A percentile compares a stretch with the other conserved stretches of the same genome.
phyloP scores from a whole-genome alignment of 1,284 basidiomycete genomes.

The Inonotus hispidus region DNA sequence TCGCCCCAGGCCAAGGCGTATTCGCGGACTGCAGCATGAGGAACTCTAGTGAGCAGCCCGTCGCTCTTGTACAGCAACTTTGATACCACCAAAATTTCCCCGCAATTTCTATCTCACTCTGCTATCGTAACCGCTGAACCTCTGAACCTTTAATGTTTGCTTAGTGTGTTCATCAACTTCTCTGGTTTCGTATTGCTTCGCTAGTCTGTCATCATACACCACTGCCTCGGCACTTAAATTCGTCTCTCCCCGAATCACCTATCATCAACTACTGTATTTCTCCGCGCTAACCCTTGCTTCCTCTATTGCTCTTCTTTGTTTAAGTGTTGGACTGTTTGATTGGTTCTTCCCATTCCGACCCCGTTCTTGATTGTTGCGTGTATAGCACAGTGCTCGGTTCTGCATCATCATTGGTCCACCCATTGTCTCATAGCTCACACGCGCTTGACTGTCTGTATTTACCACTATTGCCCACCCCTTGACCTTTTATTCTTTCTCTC shows the following conservation, averaged over 20 bases:
- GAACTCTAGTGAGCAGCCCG: not conserved
- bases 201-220: constrained; percentile 12
- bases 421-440: constrained; percentile 19
- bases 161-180: constrained; percentile 9
- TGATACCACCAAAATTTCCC: not conserved
- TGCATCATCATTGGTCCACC: constrained; percentile 15
- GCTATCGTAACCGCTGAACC: constrained; percentile 14
- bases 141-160: constrained; percentile 16
- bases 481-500: not conserved
- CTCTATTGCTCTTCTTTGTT: constrained; percentile 12
- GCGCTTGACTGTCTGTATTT: constrained; percentile 17
- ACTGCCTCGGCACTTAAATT: constrained; percentile 7
- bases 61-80: not conserved
- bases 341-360: not conserved
- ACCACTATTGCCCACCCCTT: constrained; percentile 4
- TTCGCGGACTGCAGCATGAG: not conserved
- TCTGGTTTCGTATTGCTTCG: constrained; percentile 13
- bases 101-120: constrained; percentile 2
- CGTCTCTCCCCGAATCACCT: not conserved
- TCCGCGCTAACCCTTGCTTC: constrained; percentile 14
- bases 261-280: constrained; percentile 19
- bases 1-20: constrained; percentile 6
- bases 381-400: constrained; percentile 17
- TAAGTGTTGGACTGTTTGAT: constrained; percentile 9
- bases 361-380: constrained; percentile 18